Percentiles rank a stretch among this genome's conserved stretches.
phyloP scores from a whole-genome alignment of 108 stramenopile genomes.

The Stephanodiscus minutulus region DNA sequence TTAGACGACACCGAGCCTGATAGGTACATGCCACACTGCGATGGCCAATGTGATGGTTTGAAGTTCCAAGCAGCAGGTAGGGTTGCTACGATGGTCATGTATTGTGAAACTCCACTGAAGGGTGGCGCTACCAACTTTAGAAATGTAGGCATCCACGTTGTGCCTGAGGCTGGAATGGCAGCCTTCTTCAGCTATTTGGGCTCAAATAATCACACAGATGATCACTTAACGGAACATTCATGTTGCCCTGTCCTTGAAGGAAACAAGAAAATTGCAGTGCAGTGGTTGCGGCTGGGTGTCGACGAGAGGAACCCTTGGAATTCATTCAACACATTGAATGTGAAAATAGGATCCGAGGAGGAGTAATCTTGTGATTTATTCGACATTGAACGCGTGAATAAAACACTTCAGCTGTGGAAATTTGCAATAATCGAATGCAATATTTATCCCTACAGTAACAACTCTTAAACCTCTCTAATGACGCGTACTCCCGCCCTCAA shows the following conservation, averaged over 20 bases:
- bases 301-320: constrained; percentile 47
- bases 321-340: constrained; percentile 18
- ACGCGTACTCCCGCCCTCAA: too few species aligned
- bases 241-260: constrained; percentile 92
- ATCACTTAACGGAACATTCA: constrained; percentile 78
- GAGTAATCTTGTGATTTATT: neutral
- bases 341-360: constrained; percentile 48
- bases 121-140: constrained; percentile 92
- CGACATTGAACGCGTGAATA: too few species aligned
- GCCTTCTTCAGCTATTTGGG: constrained; percentile 88
- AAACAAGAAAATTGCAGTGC: constrained; percentile 76
- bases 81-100: constrained; percentile 95
- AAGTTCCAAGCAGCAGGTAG: constrained; percentile 73
- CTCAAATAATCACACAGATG: constrained; percentile 65
- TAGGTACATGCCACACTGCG: constrained; percentile 93
- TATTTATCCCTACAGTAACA: too few species aligned
- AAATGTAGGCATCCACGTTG: constrained; percentile 74
- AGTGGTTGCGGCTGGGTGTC: constrained; percentile 92
- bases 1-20: constrained; percentile 74
- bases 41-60: constrained; percentile 79
- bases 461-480: too few species aligned
- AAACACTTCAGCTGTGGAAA: too few species aligned
- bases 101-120: constrained; percentile 76
- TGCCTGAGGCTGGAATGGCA: constrained; percentile 69
- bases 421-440: too few species aligned